Evolutionary conservation across 176 grass and related monocot genomes (phyloP).

Genomic region (Musa beccarii): DNA sequence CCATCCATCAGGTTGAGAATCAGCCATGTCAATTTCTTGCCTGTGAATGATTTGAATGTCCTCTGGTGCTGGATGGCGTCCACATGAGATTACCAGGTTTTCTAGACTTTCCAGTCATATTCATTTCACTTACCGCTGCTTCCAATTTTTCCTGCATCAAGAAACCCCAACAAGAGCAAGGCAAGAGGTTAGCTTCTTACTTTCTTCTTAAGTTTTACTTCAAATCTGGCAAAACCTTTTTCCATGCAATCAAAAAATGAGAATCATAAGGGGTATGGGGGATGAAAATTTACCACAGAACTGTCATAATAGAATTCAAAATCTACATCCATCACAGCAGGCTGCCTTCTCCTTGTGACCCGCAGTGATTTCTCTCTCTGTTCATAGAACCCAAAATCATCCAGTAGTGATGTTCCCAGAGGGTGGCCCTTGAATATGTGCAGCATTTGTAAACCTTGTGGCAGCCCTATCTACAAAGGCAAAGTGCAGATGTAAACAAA

Average conservation of each 20-base stretch:
- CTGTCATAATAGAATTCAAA: slow-evolving; percentile 13
- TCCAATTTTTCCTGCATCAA: slow-evolving; percentile 10
- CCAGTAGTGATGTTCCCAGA: slow-evolving; percentile 38
- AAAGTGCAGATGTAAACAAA: neutral
- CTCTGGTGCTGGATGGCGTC: neutral
- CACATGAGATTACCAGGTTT: neutral
- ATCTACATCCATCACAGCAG: slow-evolving; percentile 16
- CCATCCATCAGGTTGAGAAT: neutral
- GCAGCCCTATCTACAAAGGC: slow-evolving; percentile 50
- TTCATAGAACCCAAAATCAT: slow-evolving; percentile 70
- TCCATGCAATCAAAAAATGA: neutral
- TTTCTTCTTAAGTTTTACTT: neutral
- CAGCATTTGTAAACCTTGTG: slow-evolving; percentile 64
- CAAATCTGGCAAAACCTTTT: neutral
- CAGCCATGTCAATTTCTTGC: neutral
- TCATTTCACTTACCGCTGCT: neutral
- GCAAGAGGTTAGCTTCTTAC: neutral
- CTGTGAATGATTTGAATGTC: neutral
- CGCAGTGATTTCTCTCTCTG: slow-evolving; percentile 26
- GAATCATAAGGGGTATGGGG: neutral
- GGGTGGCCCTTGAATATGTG: slow-evolving; percentile 54
- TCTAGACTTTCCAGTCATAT: neutral
- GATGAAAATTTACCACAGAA: slow-evolving; percentile 29
- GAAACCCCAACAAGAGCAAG: neutral
- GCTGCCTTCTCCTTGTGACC: slow-evolving; percentile 14